These are phyloP conservation scores for Trichoderma parareesei DNA, from an alignment of 495 filamentous ascomycete genomes.

Conservation along the genomic window DNA sequence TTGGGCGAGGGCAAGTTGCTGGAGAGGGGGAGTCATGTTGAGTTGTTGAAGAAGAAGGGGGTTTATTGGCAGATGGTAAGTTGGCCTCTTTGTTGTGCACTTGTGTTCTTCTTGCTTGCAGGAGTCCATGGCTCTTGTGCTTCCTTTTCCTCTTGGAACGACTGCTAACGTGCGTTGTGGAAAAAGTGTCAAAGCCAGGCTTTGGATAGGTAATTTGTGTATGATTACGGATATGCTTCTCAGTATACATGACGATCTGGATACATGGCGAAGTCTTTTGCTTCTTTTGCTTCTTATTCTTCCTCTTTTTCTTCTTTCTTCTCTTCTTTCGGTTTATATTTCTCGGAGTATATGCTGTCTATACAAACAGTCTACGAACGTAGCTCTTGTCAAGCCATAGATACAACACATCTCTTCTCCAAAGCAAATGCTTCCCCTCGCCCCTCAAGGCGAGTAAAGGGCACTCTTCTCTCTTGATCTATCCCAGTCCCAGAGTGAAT, in stretches of 20 bases:
- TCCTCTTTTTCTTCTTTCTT: not conserved
- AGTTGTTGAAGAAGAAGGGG: conserved; percentile 37
- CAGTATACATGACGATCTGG: too few relatives aligned
- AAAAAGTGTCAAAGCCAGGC: conserved; percentile 33
- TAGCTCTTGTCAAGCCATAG: not conserved
- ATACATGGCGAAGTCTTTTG: too few relatives aligned
- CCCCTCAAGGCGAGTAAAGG: not conserved
- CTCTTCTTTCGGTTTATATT: not conserved
- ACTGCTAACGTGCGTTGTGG: conserved; percentile 9
- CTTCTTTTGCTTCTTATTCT: too few relatives aligned
- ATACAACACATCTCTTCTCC: not conserved
- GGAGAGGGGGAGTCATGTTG: conserved; percentile 44
- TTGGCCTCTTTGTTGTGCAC: not conserved
- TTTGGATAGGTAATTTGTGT: conserved; percentile 25
- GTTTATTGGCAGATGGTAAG: conserved; percentile 40
- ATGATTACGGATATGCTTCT: not conserved
- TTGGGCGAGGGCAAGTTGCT: conserved; percentile 42
- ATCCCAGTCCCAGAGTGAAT: not conserved
- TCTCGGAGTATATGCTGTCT: not conserved
- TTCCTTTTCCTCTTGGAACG: not conserved
- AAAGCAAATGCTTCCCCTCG: not conserved
- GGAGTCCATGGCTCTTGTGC: not conserved
- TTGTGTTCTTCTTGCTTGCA: not conserved
- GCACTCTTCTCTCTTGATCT: not conserved
- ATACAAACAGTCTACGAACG: not conserved